Evolutionary conservation across 2,329 filamentous ascomycete species (phyloP).

Genomic region (Cephalotrichum gorgonifer): DNA sequence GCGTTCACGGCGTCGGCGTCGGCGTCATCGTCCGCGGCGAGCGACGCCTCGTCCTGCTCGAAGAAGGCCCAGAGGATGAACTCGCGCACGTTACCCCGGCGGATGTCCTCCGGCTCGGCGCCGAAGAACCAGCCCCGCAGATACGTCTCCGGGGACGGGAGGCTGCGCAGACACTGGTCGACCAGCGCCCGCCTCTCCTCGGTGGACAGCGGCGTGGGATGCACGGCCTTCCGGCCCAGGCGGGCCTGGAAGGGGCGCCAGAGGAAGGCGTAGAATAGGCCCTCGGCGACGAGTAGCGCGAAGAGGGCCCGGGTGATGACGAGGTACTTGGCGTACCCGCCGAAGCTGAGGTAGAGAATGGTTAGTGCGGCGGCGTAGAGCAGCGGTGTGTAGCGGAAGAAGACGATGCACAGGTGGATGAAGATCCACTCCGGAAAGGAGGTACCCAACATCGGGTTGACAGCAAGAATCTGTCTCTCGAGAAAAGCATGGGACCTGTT

Average conservation of each 20-base stretch:
- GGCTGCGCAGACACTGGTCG: constrained; percentile 40
- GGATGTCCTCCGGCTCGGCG: constrained; percentile 44
- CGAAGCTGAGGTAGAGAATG: constrained; percentile 12
- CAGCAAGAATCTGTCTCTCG: too few relatives aligned
- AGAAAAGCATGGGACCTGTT: too few relatives aligned
- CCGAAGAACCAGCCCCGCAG: constrained; percentile 57
- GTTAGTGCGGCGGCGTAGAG: constrained; percentile 23
- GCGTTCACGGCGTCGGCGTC: too few relatives aligned
- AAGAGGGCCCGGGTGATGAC: constrained; percentile 12
- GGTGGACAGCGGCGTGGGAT: constrained; percentile 29
- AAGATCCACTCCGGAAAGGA: constrained; percentile 28
- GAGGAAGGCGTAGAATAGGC: constrained; percentile 28
- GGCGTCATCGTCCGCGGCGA: too few relatives aligned
- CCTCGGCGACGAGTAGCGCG: constrained; percentile 26
- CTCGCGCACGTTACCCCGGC: constrained; percentile 56
- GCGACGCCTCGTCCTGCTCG: constrained; percentile 20
- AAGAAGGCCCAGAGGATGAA: constrained; percentile 62
- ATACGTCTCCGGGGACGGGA: constrained; percentile 45
- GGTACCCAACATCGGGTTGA: constrained; percentile 25
- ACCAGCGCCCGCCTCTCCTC: constrained; percentile 45
- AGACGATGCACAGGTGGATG: constrained; percentile 32
- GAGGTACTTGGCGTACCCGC: constrained; percentile 8
- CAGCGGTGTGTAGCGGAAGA: constrained; percentile 32
- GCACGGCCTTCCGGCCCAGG: constrained; percentile 24
- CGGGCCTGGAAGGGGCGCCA: constrained; percentile 30